Evolutionary conservation across 169 alveolate species (phyloP), one percentile per base, ranked within the genome.

Genomic region (Eimeria acervulina): DNA sequence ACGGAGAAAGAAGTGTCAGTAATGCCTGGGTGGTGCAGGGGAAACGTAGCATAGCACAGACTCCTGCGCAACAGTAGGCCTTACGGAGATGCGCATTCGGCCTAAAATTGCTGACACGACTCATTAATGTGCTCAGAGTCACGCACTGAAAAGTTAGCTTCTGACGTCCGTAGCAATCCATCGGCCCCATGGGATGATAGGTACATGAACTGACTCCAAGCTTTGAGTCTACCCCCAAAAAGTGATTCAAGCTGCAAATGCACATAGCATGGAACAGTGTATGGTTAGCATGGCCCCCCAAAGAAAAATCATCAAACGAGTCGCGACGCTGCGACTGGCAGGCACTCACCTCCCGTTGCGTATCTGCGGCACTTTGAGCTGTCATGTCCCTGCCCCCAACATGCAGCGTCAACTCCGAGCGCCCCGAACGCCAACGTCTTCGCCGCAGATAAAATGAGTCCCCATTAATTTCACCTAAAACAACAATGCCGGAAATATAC

Each of bases 381-480:
- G 94, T 87, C 59, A 63, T 8, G 42, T 87, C 81, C 70, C 33
- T 59, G 83, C 94, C 94, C 42, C 94, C 94, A 23, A 87, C 63
- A 10, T 42, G 94, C 68, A 87, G 66, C 12, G 94, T 40, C 83
- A 87, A 59, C 94, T 87, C 94, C 40, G 68, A 87, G 36, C 94
- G 94, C n/a, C 94, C 94, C 94, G 94, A 87, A 12, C 94, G 94
- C 94, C 94, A 87, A 28, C 94, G 94, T 61, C 42, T 87, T 47
- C 94, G 81, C 42, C 83, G 80, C 94, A 87, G 80, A 31, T 28
- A 61, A 40, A 87, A 87, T 26, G 83, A 63, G 68, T 87, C 84
- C n/a, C 94, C 83, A 63, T 87, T 87, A 6, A 87, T n/a, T 42
- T 61, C 66, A 38, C 94, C 94, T 87, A 51, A 19, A 85, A 36